Percentiles rank a stretch among this genome's conserved stretches.
phyloP scores from a whole-genome alignment of 2,329 filamentous ascomycete species.

The Trichoderma aggressivum region DNA sequence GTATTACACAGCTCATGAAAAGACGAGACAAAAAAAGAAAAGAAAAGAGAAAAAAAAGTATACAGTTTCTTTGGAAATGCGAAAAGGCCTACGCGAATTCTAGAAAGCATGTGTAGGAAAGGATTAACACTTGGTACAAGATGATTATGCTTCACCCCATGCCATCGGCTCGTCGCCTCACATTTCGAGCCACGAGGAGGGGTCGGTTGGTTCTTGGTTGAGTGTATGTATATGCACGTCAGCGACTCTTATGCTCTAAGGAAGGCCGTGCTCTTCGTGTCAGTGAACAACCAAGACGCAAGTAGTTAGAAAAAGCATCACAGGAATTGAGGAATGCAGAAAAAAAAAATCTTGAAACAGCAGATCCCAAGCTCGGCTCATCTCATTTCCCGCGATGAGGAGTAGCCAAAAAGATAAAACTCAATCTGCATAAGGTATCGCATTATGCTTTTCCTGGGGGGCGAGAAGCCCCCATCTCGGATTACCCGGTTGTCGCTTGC shows the following conservation, averaged over 20 bases:
- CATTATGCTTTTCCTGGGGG: not conserved
- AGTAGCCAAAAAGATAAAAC: not conserved
- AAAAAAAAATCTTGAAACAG: not conserved
- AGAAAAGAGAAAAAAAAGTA: too few relatives aligned
- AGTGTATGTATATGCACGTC: not conserved
- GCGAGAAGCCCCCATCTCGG: slow-evolving; percentile 1
- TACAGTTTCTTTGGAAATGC: not conserved
- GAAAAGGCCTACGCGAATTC: too few relatives aligned
- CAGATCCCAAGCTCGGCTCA: not conserved
- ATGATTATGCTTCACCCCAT: not conserved
- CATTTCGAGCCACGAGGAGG: not conserved
- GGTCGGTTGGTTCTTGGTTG: not conserved
- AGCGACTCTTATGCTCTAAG: not conserved
- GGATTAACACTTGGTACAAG: too few relatives aligned
- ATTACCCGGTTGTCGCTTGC: not conserved
- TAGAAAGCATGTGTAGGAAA: not conserved
- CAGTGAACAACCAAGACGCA: not conserved
- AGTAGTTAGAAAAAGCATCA: not conserved
- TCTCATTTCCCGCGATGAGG: not conserved
- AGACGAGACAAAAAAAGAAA: not conserved
- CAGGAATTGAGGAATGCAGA: not conserved
- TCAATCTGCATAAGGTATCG: not conserved
- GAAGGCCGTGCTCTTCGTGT: not conserved
- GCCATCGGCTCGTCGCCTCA: not conserved
- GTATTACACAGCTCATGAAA: not conserved